Evolutionary conservation across 305 asterid genomes (phyloP), one percentile per base, ranked within the genome.

Genomic region (Caryopteris hybrid): DNA sequence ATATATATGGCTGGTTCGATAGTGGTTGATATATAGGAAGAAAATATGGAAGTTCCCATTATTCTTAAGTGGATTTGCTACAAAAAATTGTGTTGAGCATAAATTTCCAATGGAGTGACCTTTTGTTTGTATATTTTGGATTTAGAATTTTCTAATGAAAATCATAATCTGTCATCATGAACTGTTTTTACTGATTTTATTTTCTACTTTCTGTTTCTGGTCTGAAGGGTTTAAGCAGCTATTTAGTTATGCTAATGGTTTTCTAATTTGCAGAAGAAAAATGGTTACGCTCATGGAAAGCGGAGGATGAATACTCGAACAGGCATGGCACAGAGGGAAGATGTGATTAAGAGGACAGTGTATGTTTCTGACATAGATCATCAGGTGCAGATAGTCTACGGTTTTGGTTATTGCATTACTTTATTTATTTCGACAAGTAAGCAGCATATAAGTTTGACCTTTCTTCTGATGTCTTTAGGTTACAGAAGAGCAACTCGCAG

Each of bases 301-400:
- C 80, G 83, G 69, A 84, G 84, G 81, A 68, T 84, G 84, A 89
- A 86, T 59, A 82, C 71, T 72, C 80, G 98, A 73, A 91, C 98
- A 63, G 76, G 89, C 82, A 80, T 83, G 88, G 96, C 98, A 25
- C 98, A 91, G 64, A 80, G 86, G 45, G 98, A 89, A 22, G 96
- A 91, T 13, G 92, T 87, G 74, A 91, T 91, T 75, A 87, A 80
- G 85, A 89, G 98, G 81, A 91, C 98, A 0, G 98, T 91, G 56
- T 91, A 89, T 72, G 98, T 91, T 12, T 91, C 98, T 58, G 98
- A 91, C 77, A 89, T 91, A 70, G 98, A 91, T 86, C 96, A 91
- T 73, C 98, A 89, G 98, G 98, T 91, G 68, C 77, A 21, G 12
- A 3, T 60, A 58, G 33, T 31, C 25, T 65, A 14, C 2, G 50